phyloP scores from a whole-genome alignment of 2,329 filamentous ascomycete genomes.

The Diaporthe helianthi region DNA sequence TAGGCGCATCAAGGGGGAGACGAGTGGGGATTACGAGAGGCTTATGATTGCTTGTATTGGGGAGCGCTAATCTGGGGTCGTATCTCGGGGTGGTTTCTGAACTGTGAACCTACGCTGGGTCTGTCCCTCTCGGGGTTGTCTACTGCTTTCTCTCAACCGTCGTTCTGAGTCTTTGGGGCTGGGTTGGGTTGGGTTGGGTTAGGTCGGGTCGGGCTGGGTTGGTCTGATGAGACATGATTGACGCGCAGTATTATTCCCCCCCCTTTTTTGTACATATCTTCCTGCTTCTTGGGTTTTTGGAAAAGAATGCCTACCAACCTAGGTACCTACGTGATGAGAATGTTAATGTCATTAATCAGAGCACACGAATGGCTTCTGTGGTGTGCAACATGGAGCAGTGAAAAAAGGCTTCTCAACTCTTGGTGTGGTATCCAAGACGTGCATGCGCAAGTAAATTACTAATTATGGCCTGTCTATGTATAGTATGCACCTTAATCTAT shows the following conservation, averaged over 20 bases:
- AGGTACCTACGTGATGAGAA: background rate
- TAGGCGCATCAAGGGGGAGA: slow-evolving; percentile 79
- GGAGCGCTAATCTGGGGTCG: slow-evolving; percentile 40
- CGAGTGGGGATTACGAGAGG: slow-evolving; percentile 81
- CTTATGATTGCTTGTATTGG: slow-evolving; percentile 75
- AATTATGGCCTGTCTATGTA: background rate
- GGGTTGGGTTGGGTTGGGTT: background rate
- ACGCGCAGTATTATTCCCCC: slow-evolving; percentile 16
- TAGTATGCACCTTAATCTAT: background rate
- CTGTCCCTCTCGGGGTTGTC: too few relatives aligned
- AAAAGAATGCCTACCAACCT: background rate
- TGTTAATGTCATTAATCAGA: slow-evolving; percentile 5
- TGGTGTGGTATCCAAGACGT: too few relatives aligned
- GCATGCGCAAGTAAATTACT: background rate
- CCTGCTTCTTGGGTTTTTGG: background rate
- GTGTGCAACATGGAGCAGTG: background rate
- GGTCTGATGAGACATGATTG: slow-evolving; percentile 24
- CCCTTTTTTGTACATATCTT: background rate
- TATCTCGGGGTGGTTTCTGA: too few relatives aligned
- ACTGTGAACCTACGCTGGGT: too few relatives aligned
- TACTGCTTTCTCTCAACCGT: too few relatives aligned
- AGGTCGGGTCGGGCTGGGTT: background rate
- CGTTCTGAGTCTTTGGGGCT: background rate
- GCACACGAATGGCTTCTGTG: background rate
- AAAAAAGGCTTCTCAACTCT: too few relatives aligned